Evolutionary conservation across 257 asterid species (phyloP).

Genomic region (Solanum ossicruentum): DNA sequence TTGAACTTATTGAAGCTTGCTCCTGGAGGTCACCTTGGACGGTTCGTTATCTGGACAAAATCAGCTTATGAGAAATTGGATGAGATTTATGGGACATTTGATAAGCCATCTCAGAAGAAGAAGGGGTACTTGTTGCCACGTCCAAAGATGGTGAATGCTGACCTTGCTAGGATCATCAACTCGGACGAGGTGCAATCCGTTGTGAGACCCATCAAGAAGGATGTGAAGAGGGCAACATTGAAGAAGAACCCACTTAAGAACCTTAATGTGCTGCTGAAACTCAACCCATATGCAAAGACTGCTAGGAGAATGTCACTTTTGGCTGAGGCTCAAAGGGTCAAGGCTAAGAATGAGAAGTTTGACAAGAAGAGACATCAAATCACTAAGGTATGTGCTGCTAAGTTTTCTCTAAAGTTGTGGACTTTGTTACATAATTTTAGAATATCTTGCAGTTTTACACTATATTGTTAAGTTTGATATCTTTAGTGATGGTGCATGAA

Average conservation of each 20-base stretch:
- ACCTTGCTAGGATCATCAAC: conserved; percentile 70
- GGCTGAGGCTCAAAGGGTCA: conserved; percentile 72
- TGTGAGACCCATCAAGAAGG: conserved; percentile 74
- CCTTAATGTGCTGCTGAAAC: conserved; percentile 34
- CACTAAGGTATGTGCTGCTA: conserved; percentile 48
- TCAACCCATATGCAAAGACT: conserved; percentile 78
- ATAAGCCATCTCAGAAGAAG: conserved; percentile 58
- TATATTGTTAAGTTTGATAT: neutral
- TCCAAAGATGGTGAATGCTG: conserved; percentile 74
- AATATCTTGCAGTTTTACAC: neutral
- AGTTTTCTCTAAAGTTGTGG: neutral
- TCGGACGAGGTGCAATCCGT: conserved; percentile 86
- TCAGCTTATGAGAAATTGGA: conserved; percentile 73
- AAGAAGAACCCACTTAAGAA: conserved; percentile 7
- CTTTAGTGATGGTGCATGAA: neutral
- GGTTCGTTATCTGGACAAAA: conserved; percentile 72
- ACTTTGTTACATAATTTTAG: neutral
- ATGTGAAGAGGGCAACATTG: conserved; percentile 8
- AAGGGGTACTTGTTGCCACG: conserved; percentile 60
- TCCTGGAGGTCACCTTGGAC: conserved; percentile 77
- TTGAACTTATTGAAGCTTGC: conserved; percentile 59
- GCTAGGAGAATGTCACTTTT: conserved; percentile 61
- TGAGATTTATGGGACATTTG: conserved; percentile 57
- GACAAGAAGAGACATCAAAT: conserved; percentile 50
- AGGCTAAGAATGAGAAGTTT: conserved; percentile 71